Conservation (phyloP, 192 early-diverging fungal genomes). For the Gryganskiella cystojenkinii region DNA sequence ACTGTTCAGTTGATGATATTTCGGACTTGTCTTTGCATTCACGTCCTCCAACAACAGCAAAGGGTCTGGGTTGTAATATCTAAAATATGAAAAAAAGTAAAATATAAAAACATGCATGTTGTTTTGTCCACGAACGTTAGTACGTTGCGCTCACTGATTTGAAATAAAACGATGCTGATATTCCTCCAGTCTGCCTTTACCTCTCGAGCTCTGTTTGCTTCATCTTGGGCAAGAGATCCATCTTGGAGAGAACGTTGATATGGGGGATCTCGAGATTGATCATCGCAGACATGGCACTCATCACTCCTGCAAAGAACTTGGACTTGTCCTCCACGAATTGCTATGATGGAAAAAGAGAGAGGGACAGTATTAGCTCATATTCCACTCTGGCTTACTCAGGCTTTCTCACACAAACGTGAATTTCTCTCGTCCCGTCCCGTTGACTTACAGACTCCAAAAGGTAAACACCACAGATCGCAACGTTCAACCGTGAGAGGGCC, state of each 20-base stretch:
- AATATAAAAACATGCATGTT: neutral
- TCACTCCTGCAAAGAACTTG: conserved; percentile 97
- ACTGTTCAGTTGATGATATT: conserved; percentile 87
- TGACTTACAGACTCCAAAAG: conserved; percentile 75
- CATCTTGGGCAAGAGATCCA: conserved; percentile 86
- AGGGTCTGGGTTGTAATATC: conserved; percentile 94
- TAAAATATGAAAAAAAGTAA: conserved; percentile 16
- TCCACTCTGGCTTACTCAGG: no score
- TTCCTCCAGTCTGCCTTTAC: no score
- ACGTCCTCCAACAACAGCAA: conserved; percentile 86
- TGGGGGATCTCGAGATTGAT: conserved; percentile 97
- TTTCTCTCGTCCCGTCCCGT: no score
- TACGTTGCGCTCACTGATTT: neutral
- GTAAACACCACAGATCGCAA: conserved; percentile 94
- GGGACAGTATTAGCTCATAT: no score
- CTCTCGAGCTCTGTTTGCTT: conserved; percentile 71
- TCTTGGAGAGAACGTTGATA: conserved; percentile 98
- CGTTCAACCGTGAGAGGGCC: conserved; percentile 73
- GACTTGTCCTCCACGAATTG: conserved; percentile 97
- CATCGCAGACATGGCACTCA: conserved; percentile 97
- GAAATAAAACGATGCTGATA: no score
- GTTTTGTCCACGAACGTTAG: no score
- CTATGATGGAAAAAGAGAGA: no score
- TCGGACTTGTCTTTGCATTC: conserved; percentile 74
- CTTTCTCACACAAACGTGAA: no score